Evolutionary conservation across 192 early-diverging fungal species (phyloP).

Genomic region (Dimargaris cristalligena): DNA sequence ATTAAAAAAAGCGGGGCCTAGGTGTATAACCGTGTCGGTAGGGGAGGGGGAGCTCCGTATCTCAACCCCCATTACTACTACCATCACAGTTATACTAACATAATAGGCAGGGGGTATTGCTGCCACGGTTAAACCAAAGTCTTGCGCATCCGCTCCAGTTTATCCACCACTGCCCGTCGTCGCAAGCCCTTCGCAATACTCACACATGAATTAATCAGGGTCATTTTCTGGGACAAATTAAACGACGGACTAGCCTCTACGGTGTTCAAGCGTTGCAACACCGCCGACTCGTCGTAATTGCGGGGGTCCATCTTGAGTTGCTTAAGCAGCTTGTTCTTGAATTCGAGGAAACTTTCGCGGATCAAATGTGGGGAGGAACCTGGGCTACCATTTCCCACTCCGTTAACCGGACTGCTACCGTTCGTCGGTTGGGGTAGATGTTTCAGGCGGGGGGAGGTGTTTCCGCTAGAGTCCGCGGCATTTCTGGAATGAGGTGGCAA

Average conservation of each 20-base stretch:
- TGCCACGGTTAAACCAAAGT: no score
- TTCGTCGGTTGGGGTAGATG: no score
- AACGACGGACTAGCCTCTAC: constrained; percentile 3
- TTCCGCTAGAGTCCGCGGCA: not conserved
- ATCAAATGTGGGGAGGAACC: not conserved
- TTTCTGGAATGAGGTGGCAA: no score
- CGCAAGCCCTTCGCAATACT: constrained; percentile 1
- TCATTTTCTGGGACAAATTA: not conserved
- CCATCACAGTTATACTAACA: no score
- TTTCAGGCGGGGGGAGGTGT: not conserved
- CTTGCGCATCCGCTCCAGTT: constrained; percentile 7
- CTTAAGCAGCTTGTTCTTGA: not conserved
- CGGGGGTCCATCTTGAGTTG: constrained; percentile 1
- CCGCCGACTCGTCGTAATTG: not conserved
- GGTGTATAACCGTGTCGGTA: no score
- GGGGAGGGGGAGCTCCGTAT: no score
- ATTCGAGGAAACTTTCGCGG: not conserved
- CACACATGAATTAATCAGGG: constrained; percentile 2
- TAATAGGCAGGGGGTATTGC: no score
- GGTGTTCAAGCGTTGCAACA: not conserved
- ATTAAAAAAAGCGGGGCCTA: no score
- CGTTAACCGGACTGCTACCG: no score
- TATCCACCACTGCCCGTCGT: constrained; percentile 6
- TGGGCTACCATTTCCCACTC: no score
- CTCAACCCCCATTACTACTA: no score